Conservation (phyloP, 345 rosid species). For the Nephelium lappaceum region DNA sequence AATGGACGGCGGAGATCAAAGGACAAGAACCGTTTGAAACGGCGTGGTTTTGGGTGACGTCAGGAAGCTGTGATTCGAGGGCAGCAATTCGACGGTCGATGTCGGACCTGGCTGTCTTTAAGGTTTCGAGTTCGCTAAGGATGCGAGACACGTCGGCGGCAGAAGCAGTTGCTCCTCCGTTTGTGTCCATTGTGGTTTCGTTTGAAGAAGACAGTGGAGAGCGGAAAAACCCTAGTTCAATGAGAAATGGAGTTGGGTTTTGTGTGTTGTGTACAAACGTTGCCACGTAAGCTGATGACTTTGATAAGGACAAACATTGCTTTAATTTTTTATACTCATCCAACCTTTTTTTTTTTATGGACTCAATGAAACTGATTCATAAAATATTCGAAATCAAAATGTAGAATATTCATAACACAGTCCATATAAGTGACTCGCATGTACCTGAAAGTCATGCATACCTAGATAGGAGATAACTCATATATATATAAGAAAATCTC, state of each 20-base stretch:
- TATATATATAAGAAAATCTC: too few relatives aligned
- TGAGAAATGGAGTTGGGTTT: not conserved
- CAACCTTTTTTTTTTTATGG: too few relatives aligned
- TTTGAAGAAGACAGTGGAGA: not conserved
- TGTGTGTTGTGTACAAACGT: too few relatives aligned
- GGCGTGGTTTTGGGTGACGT: slow-evolving; percentile 30
- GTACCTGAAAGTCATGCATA: too few relatives aligned
- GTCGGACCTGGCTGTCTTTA: slow-evolving; percentile 52
- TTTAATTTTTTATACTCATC: too few relatives aligned
- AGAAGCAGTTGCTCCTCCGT: slow-evolving; percentile 14
- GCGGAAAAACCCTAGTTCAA: slow-evolving; percentile 8
- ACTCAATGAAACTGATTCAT: too few relatives aligned
- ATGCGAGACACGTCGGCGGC: slow-evolving; percentile 26
- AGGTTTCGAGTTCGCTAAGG: slow-evolving; percentile 42
- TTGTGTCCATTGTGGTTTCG: slow-evolving; percentile 37
- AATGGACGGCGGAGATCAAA: slow-evolving; percentile 27
- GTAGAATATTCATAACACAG: too few relatives aligned
- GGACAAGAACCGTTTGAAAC: slow-evolving; percentile 39
- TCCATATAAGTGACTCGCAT: too few relatives aligned
- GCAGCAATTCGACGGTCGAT: slow-evolving; percentile 63
- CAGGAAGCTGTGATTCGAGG: slow-evolving; percentile 72
- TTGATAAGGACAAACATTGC: too few relatives aligned
- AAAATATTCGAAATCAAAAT: too few relatives aligned
- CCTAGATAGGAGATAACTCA: too few relatives aligned
- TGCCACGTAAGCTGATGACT: too few relatives aligned